Percentiles rank a stretch among this genome's conserved stretches.
Evolutionary conservation across 2,329 filamentous ascomycete genomes (phyloP).

Genomic region (Mollisia scopiformis): DNA sequence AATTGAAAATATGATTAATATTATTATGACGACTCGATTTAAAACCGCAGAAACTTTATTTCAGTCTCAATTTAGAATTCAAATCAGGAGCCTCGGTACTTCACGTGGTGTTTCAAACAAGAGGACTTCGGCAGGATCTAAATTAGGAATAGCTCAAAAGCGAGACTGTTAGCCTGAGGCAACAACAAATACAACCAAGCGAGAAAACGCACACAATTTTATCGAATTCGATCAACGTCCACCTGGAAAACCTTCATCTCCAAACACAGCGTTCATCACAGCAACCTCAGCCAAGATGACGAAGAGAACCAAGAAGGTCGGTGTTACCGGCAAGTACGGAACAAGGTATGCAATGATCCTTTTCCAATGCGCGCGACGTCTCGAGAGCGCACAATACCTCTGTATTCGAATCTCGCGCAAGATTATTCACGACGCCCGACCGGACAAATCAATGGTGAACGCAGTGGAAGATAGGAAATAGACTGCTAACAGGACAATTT

Average conservation of each 20-base stretch:
- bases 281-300: slow-evolving; percentile 72
- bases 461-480: background rate
- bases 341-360: slow-evolving; percentile 70
- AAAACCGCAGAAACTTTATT: background rate
- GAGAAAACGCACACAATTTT: slow-evolving; percentile 20
- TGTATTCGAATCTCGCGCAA: background rate
- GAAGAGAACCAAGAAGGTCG: slow-evolving; percentile 98
- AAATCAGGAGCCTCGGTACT: slow-evolving; percentile 2
- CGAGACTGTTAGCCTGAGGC: background rate
- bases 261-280: slow-evolving; percentile 32
- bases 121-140: too few species aligned
- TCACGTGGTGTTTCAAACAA: background rate
- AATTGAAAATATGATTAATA: background rate
- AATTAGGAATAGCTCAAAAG: background rate
- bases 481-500: slow-evolving; percentile 24
- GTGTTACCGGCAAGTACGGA: slow-evolving; percentile 98
- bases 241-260: slow-evolving; percentile 22
- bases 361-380: slow-evolving; percentile 28
- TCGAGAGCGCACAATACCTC: background rate
- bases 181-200: background rate
- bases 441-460: too few species aligned
- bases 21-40: background rate
- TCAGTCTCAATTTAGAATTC: background rate
- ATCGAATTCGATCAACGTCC: slow-evolving; percentile 25
- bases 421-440: background rate